Evolutionary conservation across 2,329 filamentous ascomycete species (phyloP).

Genomic region (Talaromyces amestolkiae): DNA sequence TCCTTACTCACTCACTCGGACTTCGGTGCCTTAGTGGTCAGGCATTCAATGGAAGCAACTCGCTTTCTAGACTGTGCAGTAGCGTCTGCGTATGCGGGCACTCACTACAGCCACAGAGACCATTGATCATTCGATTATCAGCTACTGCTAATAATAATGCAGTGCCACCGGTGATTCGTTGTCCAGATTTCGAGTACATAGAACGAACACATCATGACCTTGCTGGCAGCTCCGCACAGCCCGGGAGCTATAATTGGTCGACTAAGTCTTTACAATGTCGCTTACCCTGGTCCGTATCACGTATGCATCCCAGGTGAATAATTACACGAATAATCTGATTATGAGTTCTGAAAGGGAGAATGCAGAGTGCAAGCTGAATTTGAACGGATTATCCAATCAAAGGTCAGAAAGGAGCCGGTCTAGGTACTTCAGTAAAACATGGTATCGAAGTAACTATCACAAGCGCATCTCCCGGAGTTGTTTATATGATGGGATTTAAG

Average conservation of each 20-base stretch:
- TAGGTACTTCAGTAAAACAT: not conserved
- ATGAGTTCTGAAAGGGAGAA: not conserved
- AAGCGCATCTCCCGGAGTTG: too few relatives aligned
- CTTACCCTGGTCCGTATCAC: not conserved
- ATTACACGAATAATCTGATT: not conserved
- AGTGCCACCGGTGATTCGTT: not conserved
- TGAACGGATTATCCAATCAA: not conserved
- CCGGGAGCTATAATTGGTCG: not conserved
- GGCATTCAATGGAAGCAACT: not conserved
- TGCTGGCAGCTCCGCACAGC: constrained; percentile 9
- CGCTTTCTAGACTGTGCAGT: not conserved
- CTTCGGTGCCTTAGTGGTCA: not conserved
- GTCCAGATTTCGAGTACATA: not conserved
- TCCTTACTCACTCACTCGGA: not conserved
- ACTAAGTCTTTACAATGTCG: not conserved
- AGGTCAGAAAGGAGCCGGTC: not conserved
- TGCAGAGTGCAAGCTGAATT: not conserved
- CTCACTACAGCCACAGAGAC: not conserved
- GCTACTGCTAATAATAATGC: not conserved
- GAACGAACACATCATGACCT: constrained; percentile 8
- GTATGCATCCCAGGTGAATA: not conserved
- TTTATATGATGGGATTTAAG: not conserved
- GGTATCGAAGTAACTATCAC: not conserved
- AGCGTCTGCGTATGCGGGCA: not conserved
- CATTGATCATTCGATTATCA: not conserved